Conservation (phyloP, 2,329 filamentous ascomycete species). For the Endocalyx cinctus region DNA sequence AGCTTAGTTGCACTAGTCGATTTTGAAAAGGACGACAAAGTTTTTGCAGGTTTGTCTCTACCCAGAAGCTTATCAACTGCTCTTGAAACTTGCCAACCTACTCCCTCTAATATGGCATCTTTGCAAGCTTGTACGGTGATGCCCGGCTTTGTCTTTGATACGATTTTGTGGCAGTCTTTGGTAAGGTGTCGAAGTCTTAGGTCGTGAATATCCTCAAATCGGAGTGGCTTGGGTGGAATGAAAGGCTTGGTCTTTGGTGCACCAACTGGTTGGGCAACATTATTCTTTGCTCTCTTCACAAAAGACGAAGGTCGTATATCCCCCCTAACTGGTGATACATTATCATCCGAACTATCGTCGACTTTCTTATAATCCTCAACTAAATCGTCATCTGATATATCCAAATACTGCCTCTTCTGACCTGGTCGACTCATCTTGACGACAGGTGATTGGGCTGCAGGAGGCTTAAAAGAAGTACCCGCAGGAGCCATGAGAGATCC, state of each 20-base stretch:
- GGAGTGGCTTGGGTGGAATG: no score
- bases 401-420: constrained; percentile 22
- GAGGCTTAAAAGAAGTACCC: constrained; percentile 65
- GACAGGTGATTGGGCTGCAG: constrained; percentile 20
- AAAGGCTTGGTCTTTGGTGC: no score
- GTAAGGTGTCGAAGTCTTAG: constrained; percentile 25
- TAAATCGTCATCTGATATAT: constrained; percentile 29
- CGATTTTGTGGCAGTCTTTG: constrained; percentile 23
- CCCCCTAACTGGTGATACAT: constrained; percentile 24
- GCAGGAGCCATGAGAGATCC: constrained; percentile 68
- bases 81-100: constrained; percentile 21
- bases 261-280: no score
- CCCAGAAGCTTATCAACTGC: constrained; percentile 19
- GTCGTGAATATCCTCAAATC: constrained; percentile 24
- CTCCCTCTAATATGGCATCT: constrained; percentile 21
- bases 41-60: no score
- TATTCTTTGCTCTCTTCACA: constrained; percentile 16
- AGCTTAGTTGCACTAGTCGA: no score
- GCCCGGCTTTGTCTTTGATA: constrained; percentile 18
- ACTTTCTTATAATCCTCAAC: constrained; percentile 25
- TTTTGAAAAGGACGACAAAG: no score
- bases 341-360: constrained; percentile 28
- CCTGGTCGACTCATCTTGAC: constrained; percentile 30
- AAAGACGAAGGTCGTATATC: constrained; percentile 29
- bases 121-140: constrained; percentile 24